These are phyloP conservation scores for Aspergillus chevalieri DNA, from an alignment of 2,329 filamentous ascomycete genomes.

Conservation along the genomic window DNA sequence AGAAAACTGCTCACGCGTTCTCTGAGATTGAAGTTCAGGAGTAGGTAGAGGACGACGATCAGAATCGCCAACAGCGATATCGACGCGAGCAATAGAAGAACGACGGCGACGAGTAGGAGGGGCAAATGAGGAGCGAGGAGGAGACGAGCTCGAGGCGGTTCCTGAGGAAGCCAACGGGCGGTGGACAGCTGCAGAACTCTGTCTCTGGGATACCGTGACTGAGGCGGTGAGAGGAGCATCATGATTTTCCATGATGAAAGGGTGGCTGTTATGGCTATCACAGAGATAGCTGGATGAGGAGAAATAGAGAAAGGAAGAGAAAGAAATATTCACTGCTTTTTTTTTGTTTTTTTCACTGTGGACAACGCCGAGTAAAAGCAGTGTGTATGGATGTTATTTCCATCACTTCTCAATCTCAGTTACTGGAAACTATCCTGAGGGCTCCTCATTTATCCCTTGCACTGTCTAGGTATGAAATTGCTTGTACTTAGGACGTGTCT, in stretches of 20 bases:
- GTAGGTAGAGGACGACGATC: not conserved
- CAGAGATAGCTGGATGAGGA: not conserved
- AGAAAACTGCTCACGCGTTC: not conserved
- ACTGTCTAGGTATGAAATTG: conserved; percentile 4
- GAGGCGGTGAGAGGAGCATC: conserved; percentile 5
- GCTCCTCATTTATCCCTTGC: conserved; percentile 12
- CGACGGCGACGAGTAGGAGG: not conserved
- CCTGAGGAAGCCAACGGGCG: conserved; percentile 16
- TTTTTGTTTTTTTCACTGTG: not conserved
- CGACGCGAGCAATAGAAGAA: not conserved
- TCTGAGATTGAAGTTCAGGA: not conserved
- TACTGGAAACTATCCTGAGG: conserved; percentile 10
- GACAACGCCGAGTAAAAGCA: not conserved
- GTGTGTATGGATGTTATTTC: conserved; percentile 5
- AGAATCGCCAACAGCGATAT: not conserved
- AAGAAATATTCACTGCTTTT: not conserved
- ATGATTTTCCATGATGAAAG: conserved; percentile 4
- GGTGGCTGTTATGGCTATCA: not conserved
- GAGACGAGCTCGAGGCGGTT: not conserved
- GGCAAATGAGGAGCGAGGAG: not conserved
- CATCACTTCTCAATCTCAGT: conserved; percentile 2
- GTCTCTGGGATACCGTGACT: conserved; percentile 6
- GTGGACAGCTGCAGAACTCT: conserved; percentile 12
- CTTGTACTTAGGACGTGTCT: not conserved
- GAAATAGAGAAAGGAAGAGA: not conserved